Evolutionary conservation across 306 rosid genomes (phyloP).

Genomic region (Phaseolus lunatus): DNA sequence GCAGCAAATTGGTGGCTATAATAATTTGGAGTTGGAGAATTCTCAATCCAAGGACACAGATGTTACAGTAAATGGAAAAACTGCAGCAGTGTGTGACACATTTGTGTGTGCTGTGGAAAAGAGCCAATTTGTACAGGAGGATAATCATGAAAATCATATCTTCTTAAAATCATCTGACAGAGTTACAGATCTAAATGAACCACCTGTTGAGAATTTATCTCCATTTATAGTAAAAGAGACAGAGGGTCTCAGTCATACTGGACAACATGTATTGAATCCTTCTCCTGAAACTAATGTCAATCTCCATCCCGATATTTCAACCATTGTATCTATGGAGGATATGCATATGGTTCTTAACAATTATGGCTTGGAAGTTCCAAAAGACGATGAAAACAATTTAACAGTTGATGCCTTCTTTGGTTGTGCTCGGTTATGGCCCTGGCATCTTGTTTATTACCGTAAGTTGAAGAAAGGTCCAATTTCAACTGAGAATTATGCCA

Average conservation of each 20-base stretch:
- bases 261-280: slow-evolving; percentile 34
- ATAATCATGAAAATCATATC: slow-evolving; percentile 30
- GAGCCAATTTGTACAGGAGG: slow-evolving; percentile 45
- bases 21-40: slow-evolving; percentile 38
- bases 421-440: slow-evolving; percentile 77
- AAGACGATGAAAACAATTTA: slow-evolving; percentile 51
- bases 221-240: slow-evolving; percentile 39
- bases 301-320: slow-evolving; percentile 43
- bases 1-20: slow-evolving; percentile 42
- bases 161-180: slow-evolving; percentile 33
- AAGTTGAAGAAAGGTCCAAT: slow-evolving; percentile 71
- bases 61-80: slow-evolving; percentile 43
- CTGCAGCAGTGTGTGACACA: slow-evolving; percentile 28
- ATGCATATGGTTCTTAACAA: slow-evolving; percentile 64
- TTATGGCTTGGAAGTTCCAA: slow-evolving; percentile 59
- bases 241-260: slow-evolving; percentile 37
- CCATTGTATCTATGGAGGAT: slow-evolving; percentile 58
- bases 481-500: slow-evolving; percentile 67
- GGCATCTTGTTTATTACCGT: slow-evolving; percentile 72
- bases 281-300: slow-evolving; percentile 46
- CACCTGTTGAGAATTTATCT: slow-evolving; percentile 45
- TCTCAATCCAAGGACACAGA: slow-evolving; percentile 35
- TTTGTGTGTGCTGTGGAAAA: slow-evolving; percentile 40
- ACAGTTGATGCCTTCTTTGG: slow-evolving; percentile 58
- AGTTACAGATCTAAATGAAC: slow-evolving; percentile 40